Base-by-base conservation (phyloP, 371 early-diverging fungal species). In the Rhizopus stolonifer region DNA sequence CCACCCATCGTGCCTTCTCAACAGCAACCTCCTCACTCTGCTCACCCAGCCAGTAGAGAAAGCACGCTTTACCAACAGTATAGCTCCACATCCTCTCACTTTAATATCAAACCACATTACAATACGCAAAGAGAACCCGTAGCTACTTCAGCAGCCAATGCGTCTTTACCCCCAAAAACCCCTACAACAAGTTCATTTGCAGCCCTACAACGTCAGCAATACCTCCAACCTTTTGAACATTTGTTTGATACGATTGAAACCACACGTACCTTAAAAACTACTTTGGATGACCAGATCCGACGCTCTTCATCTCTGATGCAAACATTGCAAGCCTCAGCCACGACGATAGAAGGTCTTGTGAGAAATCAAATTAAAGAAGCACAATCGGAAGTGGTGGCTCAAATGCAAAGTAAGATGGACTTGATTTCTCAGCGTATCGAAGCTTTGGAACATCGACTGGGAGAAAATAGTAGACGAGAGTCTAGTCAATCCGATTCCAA, bases 201-300 rank as follows among this genome's bases (percentile, higher is more conserved):
- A 13, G 58, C 69, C 7, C 40, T 65, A 54, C 70, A 69, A 38
- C 75, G 68, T 36, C 72, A 69, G 31, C 71, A 72, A 34, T 82
- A 77, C 49, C 60, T 78, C 38, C 83, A 85, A 49, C 81, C 83
- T 0, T 79, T 83, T 53, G 78, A 82, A 23, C 77, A 78, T 52
- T 51, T 84, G 14, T 84, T 80, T 59, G 85, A 85, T 49, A 80
- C 81, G 1, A 77, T 83, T 34, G 84, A 82, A 50, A 79, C 80
- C 7, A 78, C 79, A 1, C 74, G 80, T 4, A 78, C 79, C 1
- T 68, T 92, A 15, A 82, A 84, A 45, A 43, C 65, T 4, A 85
- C 88, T 0, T 65, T 92, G 58, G 85, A 87, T 54, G 90, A 89
- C 45, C 90, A 90, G 65, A 83, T 92, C 40, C 80, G 92, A 31